Percentiles rank a stretch among this genome's conserved stretches.
phyloP scores from a whole-genome alignment of 2,329 filamentous ascomycete genomes.

The Monosporascus sp. region DNA sequence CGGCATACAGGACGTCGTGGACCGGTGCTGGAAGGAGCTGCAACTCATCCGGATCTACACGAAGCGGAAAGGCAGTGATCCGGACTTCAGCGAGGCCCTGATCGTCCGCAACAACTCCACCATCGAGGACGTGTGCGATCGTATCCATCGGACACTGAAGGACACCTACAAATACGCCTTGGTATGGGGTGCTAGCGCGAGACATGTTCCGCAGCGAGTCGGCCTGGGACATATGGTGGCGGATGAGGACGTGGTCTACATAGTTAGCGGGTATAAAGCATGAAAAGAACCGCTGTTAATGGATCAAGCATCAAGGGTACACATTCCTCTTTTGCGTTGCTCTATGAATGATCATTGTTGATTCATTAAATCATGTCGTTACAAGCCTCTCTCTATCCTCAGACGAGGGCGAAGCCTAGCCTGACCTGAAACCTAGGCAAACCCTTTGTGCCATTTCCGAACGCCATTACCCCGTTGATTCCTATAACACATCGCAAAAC shows the following conservation, averaged over 20 bases:
- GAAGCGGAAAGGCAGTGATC: constrained; percentile 88
- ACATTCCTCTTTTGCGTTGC: background rate
- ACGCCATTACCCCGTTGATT: constrained; percentile 14
- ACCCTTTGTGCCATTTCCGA: constrained; percentile 2
- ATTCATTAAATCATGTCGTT: constrained; percentile 17
- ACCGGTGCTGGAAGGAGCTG: constrained; percentile 91
- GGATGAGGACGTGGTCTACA: constrained; percentile 65
- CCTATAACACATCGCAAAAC: background rate
- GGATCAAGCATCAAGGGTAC: too few species aligned
- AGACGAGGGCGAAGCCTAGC: too few species aligned
- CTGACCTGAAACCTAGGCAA: too few species aligned
- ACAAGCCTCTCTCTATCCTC: constrained; percentile 2
- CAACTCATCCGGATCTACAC: constrained; percentile 90
- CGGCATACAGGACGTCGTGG: constrained; percentile 88
- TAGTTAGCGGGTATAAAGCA: constrained; percentile 60
- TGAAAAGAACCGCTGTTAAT: constrained; percentile 21
- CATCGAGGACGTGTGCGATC: constrained; percentile 96
- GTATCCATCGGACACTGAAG: constrained; percentile 89
- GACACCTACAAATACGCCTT: constrained; percentile 98
- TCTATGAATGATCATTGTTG: constrained; percentile 19
- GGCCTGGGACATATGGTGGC: constrained; percentile 76
- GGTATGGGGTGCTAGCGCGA: constrained; percentile 94
- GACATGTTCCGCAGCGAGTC: constrained; percentile 90
- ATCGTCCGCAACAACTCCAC: constrained; percentile 85
- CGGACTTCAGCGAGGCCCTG: constrained; percentile 83